Evolutionary conservation across 306 rosid genomes (phyloP), one percentile per base, ranked within the genome.

Genomic region (Casuarina cunninghamiana): DNA sequence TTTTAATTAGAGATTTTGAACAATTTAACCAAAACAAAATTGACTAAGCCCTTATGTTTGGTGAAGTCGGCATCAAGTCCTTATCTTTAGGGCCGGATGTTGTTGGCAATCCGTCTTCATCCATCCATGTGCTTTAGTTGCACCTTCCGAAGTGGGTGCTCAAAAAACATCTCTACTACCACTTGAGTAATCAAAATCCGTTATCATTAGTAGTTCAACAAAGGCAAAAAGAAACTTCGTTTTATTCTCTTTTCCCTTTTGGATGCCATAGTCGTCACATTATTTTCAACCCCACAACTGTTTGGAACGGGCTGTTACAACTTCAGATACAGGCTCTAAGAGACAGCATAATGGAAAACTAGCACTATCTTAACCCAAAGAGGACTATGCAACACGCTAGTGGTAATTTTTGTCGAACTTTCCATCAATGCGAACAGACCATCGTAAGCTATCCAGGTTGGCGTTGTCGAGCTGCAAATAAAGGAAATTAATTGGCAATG

Each of bases 11-110:
- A 26, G 32, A 26, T 26, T 26, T 26, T 26, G 32, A 26, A 26
- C 32, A 26, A 26, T 26, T 26, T 26, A 26, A 26, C 32, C 32
- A 26, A 26, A 26, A 26, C 32, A 26, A 5, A 37, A 19, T 41
- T 17, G 67, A 50, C 53, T 65, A 41, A 75, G 53, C 37, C 73
- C 26, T 12, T 71, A 61, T 41, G 50, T 41, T 57, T 67, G 74
- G 60, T 58, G 72, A 53, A 72, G 83, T 70, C 41, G 86, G 84
- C 77, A 73, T 17, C 13, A 21, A 44, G 86, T 83, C 84, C 21
- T 77, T 73, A 53, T 79, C 67, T 32, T 77, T 39, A 60, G 54
- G 45, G 79, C 41, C 9, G 16, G 58, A 42, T 63, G 26, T 62
- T 35, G 72, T 7, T 39, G 72, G 17, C 60, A 44, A 39, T 50